Evolutionary conservation across 2,329 filamentous ascomycete genomes (phyloP).

Genomic region (Neoascochyta sp.): DNA sequence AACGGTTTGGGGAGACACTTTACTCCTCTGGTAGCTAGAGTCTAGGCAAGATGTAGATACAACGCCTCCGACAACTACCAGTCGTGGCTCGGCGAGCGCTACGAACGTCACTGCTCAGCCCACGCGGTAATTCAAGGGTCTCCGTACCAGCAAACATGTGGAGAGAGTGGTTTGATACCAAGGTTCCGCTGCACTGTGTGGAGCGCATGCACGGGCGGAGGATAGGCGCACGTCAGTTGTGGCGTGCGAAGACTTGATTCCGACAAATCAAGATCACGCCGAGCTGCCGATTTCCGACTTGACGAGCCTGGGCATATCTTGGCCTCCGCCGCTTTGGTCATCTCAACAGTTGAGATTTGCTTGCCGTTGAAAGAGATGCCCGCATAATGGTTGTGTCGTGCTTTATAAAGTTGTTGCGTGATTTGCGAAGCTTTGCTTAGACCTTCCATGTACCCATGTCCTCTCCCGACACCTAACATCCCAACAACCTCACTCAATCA

Average conservation of each 20-base stretch:
- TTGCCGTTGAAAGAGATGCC: slow-evolving; percentile 1
- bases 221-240: slow-evolving; percentile 27
- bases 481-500: too few species aligned
- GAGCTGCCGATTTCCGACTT: slow-evolving; percentile 24
- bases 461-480: too few species aligned
- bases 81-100: too few species aligned
- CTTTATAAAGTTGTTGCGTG: slow-evolving; percentile 5
- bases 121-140: too few species aligned
- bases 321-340: slow-evolving; percentile 16
- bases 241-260: slow-evolving; percentile 1
- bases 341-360: slow-evolving; percentile 3
- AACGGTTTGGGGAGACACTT: slow-evolving; percentile 1
- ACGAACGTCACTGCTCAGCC: too few species aligned
- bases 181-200: slow-evolving; percentile 22
- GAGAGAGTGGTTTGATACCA: slow-evolving; percentile 16
- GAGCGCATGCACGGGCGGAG: slow-evolving; percentile 11
- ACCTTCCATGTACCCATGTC: too few species aligned
- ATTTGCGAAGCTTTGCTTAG: slow-evolving; percentile 1
- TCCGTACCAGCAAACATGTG: too few species aligned
- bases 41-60: slow-evolving; percentile 3
- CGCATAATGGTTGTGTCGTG: slow-evolving; percentile 4
- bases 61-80: too few species aligned
- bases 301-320: slow-evolving; percentile 25
- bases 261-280: slow-evolving; percentile 15
- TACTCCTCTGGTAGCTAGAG: slow-evolving; percentile 3